phyloP scores from a whole-genome alignment of 129 eudicot genomes.

The Flaveria ramosissima region DNA sequence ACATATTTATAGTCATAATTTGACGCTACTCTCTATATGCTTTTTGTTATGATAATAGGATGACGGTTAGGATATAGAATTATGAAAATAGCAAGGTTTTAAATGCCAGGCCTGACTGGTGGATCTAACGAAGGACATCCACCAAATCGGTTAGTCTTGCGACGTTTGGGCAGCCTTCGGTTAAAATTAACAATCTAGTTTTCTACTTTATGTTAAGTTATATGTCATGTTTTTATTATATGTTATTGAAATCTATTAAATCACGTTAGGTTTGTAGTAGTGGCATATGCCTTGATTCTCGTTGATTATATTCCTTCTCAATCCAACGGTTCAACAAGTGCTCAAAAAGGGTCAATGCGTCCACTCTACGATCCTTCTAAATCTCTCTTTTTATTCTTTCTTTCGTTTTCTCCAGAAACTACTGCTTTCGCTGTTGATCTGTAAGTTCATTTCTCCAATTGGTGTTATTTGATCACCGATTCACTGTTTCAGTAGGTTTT shows the following conservation, averaged over 20 bases:
- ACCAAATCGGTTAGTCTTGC: too few species aligned
- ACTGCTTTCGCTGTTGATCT: constrained; percentile 1
- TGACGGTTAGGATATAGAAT: too few species aligned
- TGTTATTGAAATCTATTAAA: too few species aligned
- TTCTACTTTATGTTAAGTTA: neutral
- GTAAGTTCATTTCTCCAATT: constrained; percentile 23
- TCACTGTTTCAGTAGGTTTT: neutral
- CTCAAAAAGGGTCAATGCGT: constrained; percentile 38
- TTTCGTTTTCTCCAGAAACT: neutral
- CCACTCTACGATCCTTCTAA: constrained; percentile 30
- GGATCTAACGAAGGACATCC: too few species aligned
- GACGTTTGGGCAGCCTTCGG: too few species aligned
- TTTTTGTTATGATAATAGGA: too few species aligned
- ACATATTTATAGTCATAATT: too few species aligned
- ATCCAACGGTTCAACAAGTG: constrained; percentile 27
- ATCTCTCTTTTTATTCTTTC: neutral
- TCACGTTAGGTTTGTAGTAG: neutral
- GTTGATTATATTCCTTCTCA: constrained; percentile 23
- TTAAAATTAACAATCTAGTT: too few species aligned
- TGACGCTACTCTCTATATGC: too few species aligned
- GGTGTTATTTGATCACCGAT: neutral
- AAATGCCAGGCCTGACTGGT: too few species aligned
- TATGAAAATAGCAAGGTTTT: too few species aligned
- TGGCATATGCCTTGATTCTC: neutral
- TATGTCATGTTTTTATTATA: neutral